Base-by-base conservation (phyloP, 164 flowering plant species). In the Piper betle region DNA sequence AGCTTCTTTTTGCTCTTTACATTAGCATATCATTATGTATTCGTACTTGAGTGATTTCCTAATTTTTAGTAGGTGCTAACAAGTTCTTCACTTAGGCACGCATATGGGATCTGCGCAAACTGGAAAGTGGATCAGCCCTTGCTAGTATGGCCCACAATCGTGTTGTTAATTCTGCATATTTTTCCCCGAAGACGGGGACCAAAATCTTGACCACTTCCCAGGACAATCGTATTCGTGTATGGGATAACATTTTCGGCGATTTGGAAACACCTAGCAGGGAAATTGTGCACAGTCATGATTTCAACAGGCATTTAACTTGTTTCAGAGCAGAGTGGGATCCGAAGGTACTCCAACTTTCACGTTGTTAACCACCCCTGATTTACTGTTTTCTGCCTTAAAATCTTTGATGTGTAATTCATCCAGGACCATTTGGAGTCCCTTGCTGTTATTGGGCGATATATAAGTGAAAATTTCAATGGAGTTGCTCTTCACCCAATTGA, bases 311-410 rank as follows among this genome's bases (percentile, higher is more conserved):
- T 75, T 70, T 92, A 69, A 86, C 96, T 38, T 84, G 93, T 62
- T 91, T 91, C 64, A 79, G 84, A 63, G 98, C 95, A 71, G 98
- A 91, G 69, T 91, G 98, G 98, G 96, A 91, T 72, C 98, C 96
- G 61, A 92, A 87, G 96, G 98, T 91, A 53, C 42, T 68, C 17
- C 17, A 57, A 53, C 6, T 16, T 19, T 53, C 16, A 37, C 13
- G 15, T 33, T 39, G 37, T 40, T 18, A 57, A 57, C 12, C 38
- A 4, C 4, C 33, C 33, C 33, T 25, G 33, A 25, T 3, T 12
- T 9, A 13, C 17, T 39, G 15, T 37, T 0, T 37, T 15, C 37
- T 57, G 37, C 60, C 38, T 11, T 13, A 15, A 20, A 4, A 37
- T 39, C 2, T 57, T 63, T 56, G 53, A 25, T 25, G 19, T 58